Evolutionary conservation across 169 alveolate genomes (phyloP), one percentile per base, ranked within the genome.

Genomic region (Miamiensis avidus): DNA sequence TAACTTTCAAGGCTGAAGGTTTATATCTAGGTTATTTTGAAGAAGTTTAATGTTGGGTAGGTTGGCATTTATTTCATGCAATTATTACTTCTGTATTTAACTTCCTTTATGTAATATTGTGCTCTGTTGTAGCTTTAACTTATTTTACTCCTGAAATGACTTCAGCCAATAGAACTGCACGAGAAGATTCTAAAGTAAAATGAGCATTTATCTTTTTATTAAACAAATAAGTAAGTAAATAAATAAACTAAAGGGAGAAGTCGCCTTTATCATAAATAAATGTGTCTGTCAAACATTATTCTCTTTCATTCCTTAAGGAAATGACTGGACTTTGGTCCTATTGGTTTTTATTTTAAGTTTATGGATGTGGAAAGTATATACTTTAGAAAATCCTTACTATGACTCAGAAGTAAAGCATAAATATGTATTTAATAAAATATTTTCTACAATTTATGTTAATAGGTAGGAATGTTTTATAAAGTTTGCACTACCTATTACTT

Each of bases 111-210:
- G 86, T 79, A 0, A 73, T 77, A 25, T 78, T 85, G 26, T 76
- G 89, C 74, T 65, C 86, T 73, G 79, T 85, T 72, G 89, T 79
- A 20, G 85, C 89, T 4, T 81, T 74, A 29, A 78, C 89, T 72
- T 85, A 72, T 75, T 85, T 85, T 79, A 82, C 78, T 64, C 89
- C 89, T 0, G 28, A 72, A n/a, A 85, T 85, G 89, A 85, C 79
- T n/a, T 78, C 86, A 73, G 73, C 34, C 29, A 78, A 85, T 78
- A 78, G 89, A 78, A 78, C 89, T 34, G 85, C 89, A 1, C 78
- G 89, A 79, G 34, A 85, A 78, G 85, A 28, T 33, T 33, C 29
- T 0, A 31, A 33, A 77, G 64, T 77, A 31, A 0, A 77, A 33
- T 76, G 11, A 4, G 0, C 31, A 0, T 20, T 25, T 0, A 16